phyloP scores from a whole-genome alignment of 2,329 filamentous ascomycete genomes.

The Curvularia sp. region DNA sequence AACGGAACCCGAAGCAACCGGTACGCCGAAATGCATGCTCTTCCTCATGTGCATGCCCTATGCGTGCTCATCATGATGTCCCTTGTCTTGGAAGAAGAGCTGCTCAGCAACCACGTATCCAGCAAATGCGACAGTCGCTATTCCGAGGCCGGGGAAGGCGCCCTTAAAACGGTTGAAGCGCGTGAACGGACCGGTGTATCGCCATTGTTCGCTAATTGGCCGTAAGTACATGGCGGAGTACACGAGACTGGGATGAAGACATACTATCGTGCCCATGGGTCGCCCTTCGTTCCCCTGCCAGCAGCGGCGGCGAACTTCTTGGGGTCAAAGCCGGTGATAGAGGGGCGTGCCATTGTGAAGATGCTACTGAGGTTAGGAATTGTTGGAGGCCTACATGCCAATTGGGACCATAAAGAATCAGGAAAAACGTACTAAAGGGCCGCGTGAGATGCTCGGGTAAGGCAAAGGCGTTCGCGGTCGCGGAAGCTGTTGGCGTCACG shows the following conservation, averaged over 20 bases:
- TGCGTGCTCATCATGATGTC: conserved; percentile 31
- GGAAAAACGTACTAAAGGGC: conserved; percentile 35
- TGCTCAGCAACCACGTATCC: conserved; percentile 90
- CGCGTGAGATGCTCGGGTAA: conserved; percentile 30
- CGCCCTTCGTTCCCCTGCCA: conserved; percentile 62
- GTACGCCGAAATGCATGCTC: conserved; percentile 33
- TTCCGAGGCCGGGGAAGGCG: conserved; percentile 88
- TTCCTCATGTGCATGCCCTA: conserved; percentile 6
- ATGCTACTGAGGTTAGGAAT: conserved; percentile 31
- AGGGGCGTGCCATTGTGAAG: conserved; percentile 64
- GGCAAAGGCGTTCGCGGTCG: conserved; percentile 26
- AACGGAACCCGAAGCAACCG: conserved; percentile 37
- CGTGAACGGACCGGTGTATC: conserved; percentile 87
- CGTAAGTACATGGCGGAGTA: conserved; percentile 25
- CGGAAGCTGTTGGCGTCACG: conserved; percentile 29
- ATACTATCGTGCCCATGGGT: conserved; percentile 70
- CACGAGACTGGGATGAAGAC: conserved; percentile 23
- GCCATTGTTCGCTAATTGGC: conserved; percentile 81
- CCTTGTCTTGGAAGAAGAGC: conserved; percentile 76
- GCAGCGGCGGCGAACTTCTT: conserved; percentile 77
- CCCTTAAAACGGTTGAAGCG: conserved; percentile 88
- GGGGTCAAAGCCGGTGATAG: conserved; percentile 92
- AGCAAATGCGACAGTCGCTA: conserved; percentile 88
- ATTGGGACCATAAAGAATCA: conserved; percentile 6
- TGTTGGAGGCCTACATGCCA: conserved; percentile 1